Conservation (phyloP, 176 grass and related monocot species). For the Cenchrus fungigraminus region DNA sequence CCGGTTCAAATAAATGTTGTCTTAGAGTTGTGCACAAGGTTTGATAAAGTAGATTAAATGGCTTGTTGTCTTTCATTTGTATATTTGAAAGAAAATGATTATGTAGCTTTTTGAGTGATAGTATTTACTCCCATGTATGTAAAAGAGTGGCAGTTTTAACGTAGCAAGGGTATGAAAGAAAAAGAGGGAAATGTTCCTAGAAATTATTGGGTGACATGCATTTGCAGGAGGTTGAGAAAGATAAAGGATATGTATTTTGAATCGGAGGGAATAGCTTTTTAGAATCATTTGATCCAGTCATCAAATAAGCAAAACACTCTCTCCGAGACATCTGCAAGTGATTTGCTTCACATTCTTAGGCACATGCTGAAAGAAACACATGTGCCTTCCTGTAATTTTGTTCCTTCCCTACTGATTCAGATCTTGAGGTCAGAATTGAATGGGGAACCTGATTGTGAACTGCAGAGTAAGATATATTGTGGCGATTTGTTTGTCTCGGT, state of each 20-base stretch:
- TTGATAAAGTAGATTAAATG: too few relatives aligned
- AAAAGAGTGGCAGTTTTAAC: too few relatives aligned
- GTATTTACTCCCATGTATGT: too few relatives aligned
- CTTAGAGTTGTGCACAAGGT: too few relatives aligned
- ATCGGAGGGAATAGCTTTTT: neutral
- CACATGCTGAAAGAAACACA: neutral
- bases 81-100: too few relatives aligned
- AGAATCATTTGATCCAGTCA: neutral
- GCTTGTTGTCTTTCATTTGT: too few relatives aligned
- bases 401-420: neutral
- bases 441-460: neutral
- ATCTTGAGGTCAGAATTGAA: neutral
- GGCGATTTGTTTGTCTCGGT: neutral
- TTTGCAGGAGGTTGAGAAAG: neutral
- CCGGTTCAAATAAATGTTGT: too few relatives aligned
- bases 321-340: neutral
- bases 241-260: neutral
- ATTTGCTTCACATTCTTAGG: neutral
- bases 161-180: too few relatives aligned
- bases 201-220: neutral
- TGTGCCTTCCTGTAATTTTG: neutral
- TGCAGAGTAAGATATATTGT: neutral
- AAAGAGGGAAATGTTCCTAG: too few relatives aligned
- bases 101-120: too few relatives aligned
- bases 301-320: neutral